Conservation (phyloP, 2,329 filamentous ascomycete genomes). For the Botrytis porri region DNA sequence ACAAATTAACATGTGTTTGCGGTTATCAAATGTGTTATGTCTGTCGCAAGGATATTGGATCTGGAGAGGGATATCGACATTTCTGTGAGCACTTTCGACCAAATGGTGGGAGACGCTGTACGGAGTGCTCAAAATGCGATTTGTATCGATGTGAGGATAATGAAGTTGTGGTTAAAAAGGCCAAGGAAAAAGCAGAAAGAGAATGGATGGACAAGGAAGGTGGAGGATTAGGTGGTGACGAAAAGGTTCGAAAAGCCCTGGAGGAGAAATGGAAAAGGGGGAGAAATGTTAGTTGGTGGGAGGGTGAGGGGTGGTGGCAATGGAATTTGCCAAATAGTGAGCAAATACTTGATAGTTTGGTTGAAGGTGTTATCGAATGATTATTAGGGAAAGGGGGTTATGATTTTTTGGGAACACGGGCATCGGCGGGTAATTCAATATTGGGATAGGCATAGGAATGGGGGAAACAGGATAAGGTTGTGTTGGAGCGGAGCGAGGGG, state of each 20-base stretch:
- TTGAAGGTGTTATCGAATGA: conserved; percentile 36
- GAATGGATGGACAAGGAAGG: conserved; percentile 68
- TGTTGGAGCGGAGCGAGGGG: neutral
- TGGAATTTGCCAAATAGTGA: conserved; percentile 34
- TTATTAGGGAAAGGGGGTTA: neutral
- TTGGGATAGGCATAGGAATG: neutral
- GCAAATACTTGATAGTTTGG: conserved; percentile 35
- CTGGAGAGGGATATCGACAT: conserved; percentile 78
- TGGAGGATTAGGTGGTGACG: conserved; percentile 53
- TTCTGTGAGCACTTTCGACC: conserved; percentile 96
- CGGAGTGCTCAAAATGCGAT: conserved; percentile 77
- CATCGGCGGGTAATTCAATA: conserved; percentile 4
- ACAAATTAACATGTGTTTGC: conserved; percentile 93
- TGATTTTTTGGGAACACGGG: conserved; percentile 3
- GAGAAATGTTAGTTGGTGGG: conserved; percentile 29
- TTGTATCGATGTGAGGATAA: conserved; percentile 70
- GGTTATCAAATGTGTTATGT: conserved; percentile 99
- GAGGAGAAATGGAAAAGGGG: conserved; percentile 46
- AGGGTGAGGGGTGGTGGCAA: conserved; percentile 26
- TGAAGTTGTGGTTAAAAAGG: conserved; percentile 63
- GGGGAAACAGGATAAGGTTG: neutral
- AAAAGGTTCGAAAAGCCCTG: conserved; percentile 54
- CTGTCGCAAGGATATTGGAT: conserved; percentile 72
- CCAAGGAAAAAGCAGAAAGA: conserved; percentile 68
- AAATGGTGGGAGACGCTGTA: conserved; percentile 70